Evolutionary conservation across 768 basidiomycete genomes (phyloP), one percentile per base, ranked within the genome.

Genomic region (Lepiota venenata): DNA sequence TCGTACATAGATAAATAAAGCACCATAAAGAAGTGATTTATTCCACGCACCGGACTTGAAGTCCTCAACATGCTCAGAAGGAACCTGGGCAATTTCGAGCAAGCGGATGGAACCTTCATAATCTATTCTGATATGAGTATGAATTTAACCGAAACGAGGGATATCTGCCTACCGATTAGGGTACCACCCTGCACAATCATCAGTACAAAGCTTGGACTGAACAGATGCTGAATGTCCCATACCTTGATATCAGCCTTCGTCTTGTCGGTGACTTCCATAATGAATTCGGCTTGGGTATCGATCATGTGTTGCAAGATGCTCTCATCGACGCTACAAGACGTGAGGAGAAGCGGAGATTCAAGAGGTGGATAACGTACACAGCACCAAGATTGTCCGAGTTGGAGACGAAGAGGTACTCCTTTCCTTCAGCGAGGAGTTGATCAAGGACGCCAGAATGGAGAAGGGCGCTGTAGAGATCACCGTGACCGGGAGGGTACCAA

Each of bases 401-500:
- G 71, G 93, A 96, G 50, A 94, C 91, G 67, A 97, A 98, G 62
- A 97, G 83, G 74, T 96, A 98, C 74, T 98, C 93, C 70, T 96
- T 97, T 71, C 95, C 95, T 60, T 91, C 88, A 10, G 87, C 76
- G 52, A 98, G 73, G 40, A 98, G 81, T 72, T 91, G 87, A 66
- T 96, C 92, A 59, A 98, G 80, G 48, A 94, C 84, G 58, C 95
- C 93, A 20, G 89, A 92, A 72, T 94, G 93, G 64, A 83, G 72
- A 58, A 98, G 78, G 35, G 94, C 92, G 63, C 95, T 93, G 76
- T 94, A 98, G 64, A 98, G 74, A 71, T 98, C 94, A 68, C 95
- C 94, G 76, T 98, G 95, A 61, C 95, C 94, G 47, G 95, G 92
- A 51, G 95, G 93, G 79, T 97, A 98, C 93, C 95, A 98, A 72